A percentile compares a stretch with the other conserved stretches of the same genome.
Evolutionary conservation across 169 alveolate genomes (phyloP).

Genomic region (Eimeria necatrix): DNA sequence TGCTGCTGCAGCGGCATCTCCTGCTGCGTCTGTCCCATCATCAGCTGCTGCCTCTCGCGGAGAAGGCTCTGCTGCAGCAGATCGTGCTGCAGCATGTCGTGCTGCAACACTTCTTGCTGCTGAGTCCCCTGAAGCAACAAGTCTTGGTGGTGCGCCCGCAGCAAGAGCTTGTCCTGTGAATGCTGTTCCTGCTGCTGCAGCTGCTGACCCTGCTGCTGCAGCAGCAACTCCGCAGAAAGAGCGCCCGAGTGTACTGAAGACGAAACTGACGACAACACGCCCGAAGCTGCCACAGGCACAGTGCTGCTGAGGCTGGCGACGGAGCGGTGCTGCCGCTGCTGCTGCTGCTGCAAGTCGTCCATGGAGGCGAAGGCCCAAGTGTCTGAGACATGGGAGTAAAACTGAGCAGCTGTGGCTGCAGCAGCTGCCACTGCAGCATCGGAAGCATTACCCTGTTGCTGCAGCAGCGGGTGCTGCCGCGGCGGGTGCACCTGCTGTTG

Average conservation of each 20-base stretch:
- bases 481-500: neutral
- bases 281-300: neutral
- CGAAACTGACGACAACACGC: too few relatives aligned
- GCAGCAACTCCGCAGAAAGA: neutral
- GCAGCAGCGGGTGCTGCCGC: neutral
- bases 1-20: neutral
- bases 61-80: neutral
- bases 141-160: neutral
- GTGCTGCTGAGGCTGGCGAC: neutral
- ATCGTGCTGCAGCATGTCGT: neutral
- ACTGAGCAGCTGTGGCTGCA: too few relatives aligned
- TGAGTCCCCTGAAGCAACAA: neutral
- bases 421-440: too few relatives aligned
- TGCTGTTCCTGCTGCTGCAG: constrained; percentile 12
- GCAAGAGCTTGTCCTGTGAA: neutral
- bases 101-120: constrained; percentile 37
- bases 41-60: neutral
- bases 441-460: too few relatives aligned
- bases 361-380: neutral
- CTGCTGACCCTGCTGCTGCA: neutral
- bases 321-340: neutral
- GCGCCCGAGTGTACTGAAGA: neutral
- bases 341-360: neutral
- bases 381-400: too few relatives aligned
- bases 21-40: neutral